Evolutionary conservation across 1,139 yeast genomes (phyloP), one percentile per base, ranked within the genome.

Genomic region (Blastobotrys aristatus): DNA sequence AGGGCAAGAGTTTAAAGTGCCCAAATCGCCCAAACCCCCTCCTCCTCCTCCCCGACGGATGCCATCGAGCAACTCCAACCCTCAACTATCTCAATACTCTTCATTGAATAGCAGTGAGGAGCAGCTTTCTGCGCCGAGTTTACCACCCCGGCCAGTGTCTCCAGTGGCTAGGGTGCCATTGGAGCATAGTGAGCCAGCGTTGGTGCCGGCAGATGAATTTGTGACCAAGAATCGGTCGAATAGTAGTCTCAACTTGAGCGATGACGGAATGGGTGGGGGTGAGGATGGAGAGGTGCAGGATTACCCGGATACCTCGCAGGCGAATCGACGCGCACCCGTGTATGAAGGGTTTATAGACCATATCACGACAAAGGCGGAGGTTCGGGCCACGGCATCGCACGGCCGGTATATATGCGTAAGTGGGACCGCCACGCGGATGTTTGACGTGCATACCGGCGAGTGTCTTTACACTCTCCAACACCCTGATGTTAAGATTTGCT

Each of bases 241-340:
- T n/a, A 30, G 30, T 18, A 38, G 44, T 27, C 13, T 35, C 10
- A n/a, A 36, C 18, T 16, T 16, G 4, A 27, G 39, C 14, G 46
- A 37, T 24, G 37, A 21, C 7, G n/a, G n/a, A n/a, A n/a, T n/a
- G n/a, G n/a, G n/a, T n/a, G 17, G 10, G 11, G 20, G 16, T 6
- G 27, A 33, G 5, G 40, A 20, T 4, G 44, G 33, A n/a, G 35
- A 20, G 2, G 32, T 34, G 13, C 49, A 40, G 11, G 49, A 48
- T n/a, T 63, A 57, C 37, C 68, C 68, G 1, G 70, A 66, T 39
- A 57, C 66, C 5, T 65, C 69, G 10, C 66, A 62, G 35, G 62
- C 65, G 7, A 66, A 66, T 48, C 54, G 70, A 35, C 51, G 66
- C 22, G 63, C 66, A 2, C 70, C 70, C 1, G 50, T 59, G 2